Base-by-base conservation (phyloP, 2,329 filamentous ascomycete genomes). In the Curvularia hawaiiensis region DNA sequence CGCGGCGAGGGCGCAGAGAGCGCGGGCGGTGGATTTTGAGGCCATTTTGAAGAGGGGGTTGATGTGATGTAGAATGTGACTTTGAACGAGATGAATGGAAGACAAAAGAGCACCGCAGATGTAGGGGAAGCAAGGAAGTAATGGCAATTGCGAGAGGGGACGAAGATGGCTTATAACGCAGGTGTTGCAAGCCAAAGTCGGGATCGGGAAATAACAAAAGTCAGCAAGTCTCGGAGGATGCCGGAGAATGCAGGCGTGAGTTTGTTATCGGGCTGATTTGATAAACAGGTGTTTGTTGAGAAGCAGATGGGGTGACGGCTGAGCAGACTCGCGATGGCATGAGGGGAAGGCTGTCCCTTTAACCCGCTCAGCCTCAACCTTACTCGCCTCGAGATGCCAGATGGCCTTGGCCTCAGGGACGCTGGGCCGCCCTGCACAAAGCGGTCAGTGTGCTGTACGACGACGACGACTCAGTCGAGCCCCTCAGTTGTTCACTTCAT, bases 1-100 rank as follows among this genome's bases (percentile, higher is more conserved):
- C 24, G 52, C 22, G n/a, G 47, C 62, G 78, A 76, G 53, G 78
- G 77, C 79, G 79, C 63, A 54, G 43, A 59, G 46, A 46, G 52
- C 47, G 53, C 56, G 59, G 33, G 52, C 56, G 43, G 52, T 54
- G n/a, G 56, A 43, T 58, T 52, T 56, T 55, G 60, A 54, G 43
- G 58, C 51, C 60, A 62, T 58, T 52, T 33, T n/a, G 50, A 16
- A 50, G 26, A 4, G 26, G n/a, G 22, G 26, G 54, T 45, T 58
- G 46, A n/a, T 11, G 31, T 45, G 26, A 33, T 54, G 26, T 24
- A 24, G 50, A 28, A 33, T 56, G 38, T 20, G 20, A 20, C 31
- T n/a, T 46, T 5, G n/a, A 16, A 44, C 2, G 30, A 4, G 33
- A 30, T 2, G 9, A 31, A 11, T 52, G 31, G 4, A 24, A 24